Percentiles rank a stretch among this genome's conserved stretches.
phyloP scores from a whole-genome alignment of 768 basidiomycete species.

The Naganishia friedmannii region DNA sequence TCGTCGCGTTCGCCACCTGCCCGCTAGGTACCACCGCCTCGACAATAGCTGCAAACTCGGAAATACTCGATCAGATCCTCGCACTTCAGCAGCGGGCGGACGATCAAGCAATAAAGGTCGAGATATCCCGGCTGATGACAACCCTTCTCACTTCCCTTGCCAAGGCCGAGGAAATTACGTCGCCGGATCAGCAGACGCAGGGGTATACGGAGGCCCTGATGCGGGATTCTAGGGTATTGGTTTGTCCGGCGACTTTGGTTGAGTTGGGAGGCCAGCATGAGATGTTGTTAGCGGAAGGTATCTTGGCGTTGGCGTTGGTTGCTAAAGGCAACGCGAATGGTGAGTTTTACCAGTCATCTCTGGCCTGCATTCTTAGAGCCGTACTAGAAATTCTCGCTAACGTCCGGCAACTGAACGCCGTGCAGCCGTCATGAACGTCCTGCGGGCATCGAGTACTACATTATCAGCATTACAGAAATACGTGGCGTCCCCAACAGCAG shows the following conservation, averaged over 20 bases:
- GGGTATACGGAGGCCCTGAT: not conserved
- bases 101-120: not conserved
- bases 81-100: not conserved
- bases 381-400: not conserved
- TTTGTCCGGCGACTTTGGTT: not conserved
- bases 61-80: not conserved
- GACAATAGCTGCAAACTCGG: not conserved
- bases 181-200: not conserved
- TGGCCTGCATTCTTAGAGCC: too few relatives aligned
- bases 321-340: not conserved
- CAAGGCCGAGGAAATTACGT: not conserved
- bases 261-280: constrained; percentile 4
- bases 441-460: not conserved
- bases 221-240: not conserved
- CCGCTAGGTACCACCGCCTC: not conserved
- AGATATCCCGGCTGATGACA: constrained; percentile 2
- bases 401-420: not conserved
- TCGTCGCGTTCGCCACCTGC: not conserved
- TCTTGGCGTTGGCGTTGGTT: constrained; percentile 11
- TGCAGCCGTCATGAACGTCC: not conserved
- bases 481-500: not conserved
- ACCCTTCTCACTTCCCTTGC: constrained; percentile 3
- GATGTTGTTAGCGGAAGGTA: constrained; percentile 2
- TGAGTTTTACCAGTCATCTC: too few relatives aligned
- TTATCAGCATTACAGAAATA: not conserved